A percentile compares a stretch with the other conserved stretches of the same genome.
These are phyloP conservation scores for Rhodamnia argentea DNA, from an alignment of 345 rosid genomes.

Conservation along the genomic window DNA sequence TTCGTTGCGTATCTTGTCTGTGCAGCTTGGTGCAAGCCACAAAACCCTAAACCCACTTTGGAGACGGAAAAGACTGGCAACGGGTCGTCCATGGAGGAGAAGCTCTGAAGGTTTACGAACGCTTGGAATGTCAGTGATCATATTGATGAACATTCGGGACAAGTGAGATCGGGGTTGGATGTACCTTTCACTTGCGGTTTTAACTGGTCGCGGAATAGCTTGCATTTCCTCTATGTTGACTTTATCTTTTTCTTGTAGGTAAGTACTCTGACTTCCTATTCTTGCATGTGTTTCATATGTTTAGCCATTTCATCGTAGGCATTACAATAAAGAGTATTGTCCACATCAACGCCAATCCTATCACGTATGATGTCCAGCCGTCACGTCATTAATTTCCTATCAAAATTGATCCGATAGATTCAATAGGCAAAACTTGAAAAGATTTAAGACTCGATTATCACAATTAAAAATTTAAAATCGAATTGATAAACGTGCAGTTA, in stretches of 20 bases:
- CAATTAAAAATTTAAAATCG: too few relatives aligned
- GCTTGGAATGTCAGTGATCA: background rate
- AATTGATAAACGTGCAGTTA: too few relatives aligned
- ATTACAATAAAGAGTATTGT: background rate
- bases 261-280: background rate
- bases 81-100: constrained; percentile 11
- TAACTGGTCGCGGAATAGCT: background rate
- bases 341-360: too few relatives aligned
- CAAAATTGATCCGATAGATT: too few relatives aligned
- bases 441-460: too few relatives aligned
- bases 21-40: constrained; percentile 38
- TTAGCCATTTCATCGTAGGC: background rate
- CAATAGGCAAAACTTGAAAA: too few relatives aligned
- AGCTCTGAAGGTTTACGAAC: constrained; percentile 1
- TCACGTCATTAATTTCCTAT: fast-evolving
- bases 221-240: background rate
- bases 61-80: constrained; percentile 13
- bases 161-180: background rate
- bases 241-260: background rate
- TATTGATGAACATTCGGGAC: background rate
- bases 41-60: constrained; percentile 8
- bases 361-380: too few relatives aligned
- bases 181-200: background rate
- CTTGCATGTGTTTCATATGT: background rate
- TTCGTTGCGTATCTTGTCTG: constrained; percentile 25